Base-by-base conservation (phyloP, 192 early-diverging fungal genomes). In the Backusella luteola region DNA sequence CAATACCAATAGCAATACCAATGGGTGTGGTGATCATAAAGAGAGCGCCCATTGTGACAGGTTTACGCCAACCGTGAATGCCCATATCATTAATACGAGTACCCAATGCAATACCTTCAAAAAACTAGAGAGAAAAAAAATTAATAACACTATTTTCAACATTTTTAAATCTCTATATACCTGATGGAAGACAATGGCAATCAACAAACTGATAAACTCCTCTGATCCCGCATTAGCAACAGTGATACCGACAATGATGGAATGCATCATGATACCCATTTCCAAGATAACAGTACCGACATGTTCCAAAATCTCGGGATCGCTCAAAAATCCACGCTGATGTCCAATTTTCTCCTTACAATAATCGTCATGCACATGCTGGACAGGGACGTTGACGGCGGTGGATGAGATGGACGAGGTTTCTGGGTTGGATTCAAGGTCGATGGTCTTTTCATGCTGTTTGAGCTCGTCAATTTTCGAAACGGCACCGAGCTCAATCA, bases 1-100 rank as follows among this genome's bases (percentile, higher is more conserved):
- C 90, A 70, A 96, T 92, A n/a, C 96, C 95, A 68, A 97, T 85
- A 1, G 84, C 88, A 68, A 92, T 85, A 36, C 96, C 96, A 46
- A 96, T 6, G 8, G 96, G 96, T 8, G 96, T 96, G 15, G 90
- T 95, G 21, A 89, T n/a, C 0, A 91, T 84, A 80, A 93, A 94
- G 35, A 90, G 71, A 6, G 86, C 42, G 0, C 87, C 87, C 71
- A 91, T 89, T 7, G 89, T 26, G 49, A 89, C 73, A 11, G 89
- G 87, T 35, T 82, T 81, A 3, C 84, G 7, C 42, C 87, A 79
- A 0, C 78, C 77, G 14, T 75, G 66, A 9, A 32, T 86, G 0
- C 72, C n/a, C 17, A 93, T 77, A 12, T 85, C 88, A 12, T 90
- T 83, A 44, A 94, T 87, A n/a, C 93, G 86, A 0, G 92, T 86